Percentiles rank a stretch among this genome's conserved stretches.
Evolutionary conservation across 208 protist genomes (phyloP).

Genomic region (Herpetomonas tarakana): DNA sequence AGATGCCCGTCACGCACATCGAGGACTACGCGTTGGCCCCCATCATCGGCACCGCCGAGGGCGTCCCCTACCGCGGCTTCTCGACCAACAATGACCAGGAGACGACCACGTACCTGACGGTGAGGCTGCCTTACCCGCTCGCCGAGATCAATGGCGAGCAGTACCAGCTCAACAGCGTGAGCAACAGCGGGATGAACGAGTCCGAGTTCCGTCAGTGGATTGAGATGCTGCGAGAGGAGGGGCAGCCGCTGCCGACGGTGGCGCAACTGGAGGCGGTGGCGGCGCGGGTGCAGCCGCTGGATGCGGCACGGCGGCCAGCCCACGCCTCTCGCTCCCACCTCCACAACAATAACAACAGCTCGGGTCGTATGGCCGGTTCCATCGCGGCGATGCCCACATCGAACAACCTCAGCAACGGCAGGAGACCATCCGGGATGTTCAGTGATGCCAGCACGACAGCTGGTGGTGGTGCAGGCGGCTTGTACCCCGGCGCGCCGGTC

Average conservation of each 20-base stretch:
- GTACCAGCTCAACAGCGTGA: slow-evolving; percentile 83
- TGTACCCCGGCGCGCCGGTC: too few relatives aligned
- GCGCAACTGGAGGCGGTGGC: slow-evolving; percentile 27
- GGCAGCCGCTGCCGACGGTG: slow-evolving; percentile 22
- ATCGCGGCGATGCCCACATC: background rate
- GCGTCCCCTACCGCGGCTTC: slow-evolving; percentile 72
- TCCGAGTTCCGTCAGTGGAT: slow-evolving; percentile 71
- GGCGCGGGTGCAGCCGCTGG: slow-evolving; percentile 25
- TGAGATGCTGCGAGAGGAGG: slow-evolving; percentile 27
- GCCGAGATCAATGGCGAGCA: slow-evolving; percentile 61
- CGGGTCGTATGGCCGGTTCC: background rate
- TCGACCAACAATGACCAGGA: slow-evolving; percentile 31
- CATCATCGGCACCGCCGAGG: slow-evolving; percentile 34
- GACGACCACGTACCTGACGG: slow-evolving; percentile 53
- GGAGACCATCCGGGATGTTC: too few relatives aligned
- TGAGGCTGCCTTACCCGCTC: slow-evolving; percentile 49
- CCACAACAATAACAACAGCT: background rate
- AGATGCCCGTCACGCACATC: slow-evolving; percentile 30
- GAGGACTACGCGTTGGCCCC: slow-evolving; percentile 77
- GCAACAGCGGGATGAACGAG: slow-evolving; percentile 73
- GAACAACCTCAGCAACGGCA: too few relatives aligned
- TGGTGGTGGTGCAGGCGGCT: too few relatives aligned
- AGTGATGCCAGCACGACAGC: too few relatives aligned
- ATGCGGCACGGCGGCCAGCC: slow-evolving; percentile 1
- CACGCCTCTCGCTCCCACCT: background rate